Base-by-base conservation (phyloP, 225 moss, liverwort and hornwort species). In the Anthoceros angustus region DNA sequence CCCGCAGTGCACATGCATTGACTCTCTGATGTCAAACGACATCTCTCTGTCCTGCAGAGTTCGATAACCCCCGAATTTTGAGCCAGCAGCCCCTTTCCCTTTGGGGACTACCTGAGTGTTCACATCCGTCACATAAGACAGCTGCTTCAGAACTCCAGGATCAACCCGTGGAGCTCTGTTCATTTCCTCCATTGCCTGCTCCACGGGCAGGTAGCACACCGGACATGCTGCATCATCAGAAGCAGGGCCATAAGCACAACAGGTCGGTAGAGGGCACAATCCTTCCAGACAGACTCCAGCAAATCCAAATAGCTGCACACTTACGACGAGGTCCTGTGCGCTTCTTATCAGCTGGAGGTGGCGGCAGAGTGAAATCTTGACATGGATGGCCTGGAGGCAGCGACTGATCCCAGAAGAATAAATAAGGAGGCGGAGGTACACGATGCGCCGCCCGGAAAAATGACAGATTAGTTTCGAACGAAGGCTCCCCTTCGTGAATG, bases 1-100 rank as follows among this genome's bases (percentile, higher is more conserved):
- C 61, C 95, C 95, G 61, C 95, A 95, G 72, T 89, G 84, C 40
- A 98, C 92, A 0, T 72, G 72, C 91, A 98, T 91, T 16, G 77
- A 74, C 69, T 92, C 80, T 41, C 74, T 79, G 39, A 98, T 79
- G 32, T 75, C 23, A 61, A 78, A 84, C 18, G 85, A 82, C 43
- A 50, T 67, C 15, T 68, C 72, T 10, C 95, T 86, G 42, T 89
- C 88, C 72, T 87, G 26, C 68, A 98, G 78, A 70, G 81, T 89
- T 75, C 92, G 95, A 81, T 98, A 88, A 18, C 95, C 95, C 41
- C 95, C 95, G 61, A 98, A 98, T 63, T 77, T 69, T 42, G 95
- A 98, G 77, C 95, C 95, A 8, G 86, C 74, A 25, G 74, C 42
- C 10, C 60, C 63, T 3, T 9, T 49, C 9, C 24, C 38, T 21